Evolutionary conservation across 2,329 filamentous ascomycete species (phyloP), one percentile per base, ranked within the genome.

Genomic region (Diaporthe humulicola): DNA sequence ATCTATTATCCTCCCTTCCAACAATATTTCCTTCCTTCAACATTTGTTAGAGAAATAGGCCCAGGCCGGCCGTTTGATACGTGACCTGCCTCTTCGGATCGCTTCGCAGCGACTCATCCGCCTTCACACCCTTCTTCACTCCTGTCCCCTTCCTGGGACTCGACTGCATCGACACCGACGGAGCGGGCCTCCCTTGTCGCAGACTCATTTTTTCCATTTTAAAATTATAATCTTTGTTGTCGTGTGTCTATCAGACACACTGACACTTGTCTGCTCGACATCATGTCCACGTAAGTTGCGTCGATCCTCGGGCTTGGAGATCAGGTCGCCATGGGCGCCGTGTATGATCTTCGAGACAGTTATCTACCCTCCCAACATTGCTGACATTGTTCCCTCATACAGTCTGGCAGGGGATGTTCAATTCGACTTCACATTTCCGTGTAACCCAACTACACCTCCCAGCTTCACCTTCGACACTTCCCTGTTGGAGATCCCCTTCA

Each of bases 341-440:
- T 38, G 15, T 19, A 28, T 52, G 30, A 38, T 38, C 61, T 30
- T 30, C 40, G 42, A 64, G 42, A 36, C 38, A 14, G 17, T 15
- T 1, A n/a, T 14, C 8, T 50, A 25, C 40, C 8, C 19, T 15
- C 30, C 57, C 42, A 58, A 74, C 58, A n/a, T n/a, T 66, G 76
- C 83, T 84, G 77, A 83, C 78, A 79, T 45, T 10, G n/a, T 5
- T 45, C 28, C 52, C 19, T 25, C 25, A 50, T 58, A 76, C 80
- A 91, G 89, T 89, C 89, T 90, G 88, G 88, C 85, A 90, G 89
- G 86, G 84, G 87, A 89, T 85, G 88, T 91, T 84, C 85, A 90
- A 74, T 91, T 92, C 82, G 88, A 91, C 84, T 91, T 92, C 83
- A 86, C 84, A 77, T 92, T 90, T 79, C 87, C 88, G 75, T 89